Evolutionary conservation across 2,329 filamentous ascomycete genomes (phyloP).

Genomic region (Monilinia fructigena): DNA sequence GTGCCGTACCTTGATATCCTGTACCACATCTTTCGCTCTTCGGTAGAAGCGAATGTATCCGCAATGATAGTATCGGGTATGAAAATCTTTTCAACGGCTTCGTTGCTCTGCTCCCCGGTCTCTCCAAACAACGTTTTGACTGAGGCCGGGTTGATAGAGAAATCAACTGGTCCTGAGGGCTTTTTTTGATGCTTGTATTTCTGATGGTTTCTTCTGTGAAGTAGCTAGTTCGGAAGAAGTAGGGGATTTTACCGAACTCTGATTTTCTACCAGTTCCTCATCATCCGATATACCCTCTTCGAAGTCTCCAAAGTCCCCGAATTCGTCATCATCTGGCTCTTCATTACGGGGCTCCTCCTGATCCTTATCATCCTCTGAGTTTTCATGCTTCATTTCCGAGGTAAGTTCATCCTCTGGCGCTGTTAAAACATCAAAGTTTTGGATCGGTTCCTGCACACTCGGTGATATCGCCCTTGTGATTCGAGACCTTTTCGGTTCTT

Average conservation of each 20-base stretch:
- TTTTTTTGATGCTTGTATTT: conserved; percentile 7
- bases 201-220: not conserved
- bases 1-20: conserved; percentile 61
- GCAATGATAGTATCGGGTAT: conserved; percentile 35
- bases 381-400: conserved; percentile 4
- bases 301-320: conserved; percentile 45
- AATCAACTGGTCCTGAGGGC: conserved; percentile 32
- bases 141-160: conserved; percentile 31
- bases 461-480: conserved; percentile 19
- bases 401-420: conserved; percentile 25
- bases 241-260: not conserved
- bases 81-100: conserved; percentile 33
- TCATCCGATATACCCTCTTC: conserved; percentile 38
- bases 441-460: conserved; percentile 33
- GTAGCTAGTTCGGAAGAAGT: not conserved
- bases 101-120: conserved; percentile 25
- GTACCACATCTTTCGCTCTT: conserved; percentile 65
- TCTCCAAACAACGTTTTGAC: conserved; percentile 37
- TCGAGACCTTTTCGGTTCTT: conserved; percentile 32
- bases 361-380: conserved; percentile 15
- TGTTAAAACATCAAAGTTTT: conserved; percentile 36
- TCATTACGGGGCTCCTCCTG: conserved; percentile 5
- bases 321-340: conserved; percentile 37
- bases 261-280: conserved; percentile 24
- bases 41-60: conserved; percentile 54